Percentiles rank a stretch among this genome's conserved stretches.
These are phyloP conservation scores for Dendryphion nanum DNA, from an alignment of 2,329 filamentous ascomycete species.

Conservation along the genomic window DNA sequence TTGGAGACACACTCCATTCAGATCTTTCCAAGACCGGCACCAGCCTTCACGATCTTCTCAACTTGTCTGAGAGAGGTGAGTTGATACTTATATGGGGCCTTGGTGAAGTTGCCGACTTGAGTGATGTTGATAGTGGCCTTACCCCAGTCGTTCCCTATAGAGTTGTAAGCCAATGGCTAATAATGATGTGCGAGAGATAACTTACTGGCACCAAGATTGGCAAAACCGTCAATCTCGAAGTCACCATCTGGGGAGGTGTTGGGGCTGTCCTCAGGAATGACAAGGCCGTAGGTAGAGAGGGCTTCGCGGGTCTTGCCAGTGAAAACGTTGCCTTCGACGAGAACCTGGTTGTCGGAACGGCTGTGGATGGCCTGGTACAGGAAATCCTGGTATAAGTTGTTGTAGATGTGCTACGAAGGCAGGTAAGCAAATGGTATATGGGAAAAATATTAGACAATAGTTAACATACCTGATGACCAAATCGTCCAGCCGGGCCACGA, in stretches of 20 bases:
- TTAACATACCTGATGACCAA: slow-evolving; percentile 67
- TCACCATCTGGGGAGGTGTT: slow-evolving; percentile 56
- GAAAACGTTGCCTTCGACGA: slow-evolving; percentile 51
- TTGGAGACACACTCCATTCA: no score
- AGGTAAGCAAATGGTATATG: no score
- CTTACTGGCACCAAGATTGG: slow-evolving; percentile 54
- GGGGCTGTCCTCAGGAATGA: slow-evolving; percentile 55
- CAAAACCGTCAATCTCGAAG: slow-evolving; percentile 55
- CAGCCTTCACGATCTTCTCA: slow-evolving; percentile 42
- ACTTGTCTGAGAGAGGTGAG: slow-evolving; percentile 49
- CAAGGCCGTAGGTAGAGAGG: slow-evolving; percentile 54
- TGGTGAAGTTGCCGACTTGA: slow-evolving; percentile 49
- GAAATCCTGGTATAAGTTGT: slow-evolving; percentile 45
- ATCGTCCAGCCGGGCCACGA: slow-evolving; percentile 62
- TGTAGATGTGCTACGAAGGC: slow-evolving; percentile 63
- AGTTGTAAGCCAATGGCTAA: background rate
- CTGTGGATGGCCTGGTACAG: slow-evolving; percentile 43
- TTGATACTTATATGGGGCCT: slow-evolving; percentile 50
- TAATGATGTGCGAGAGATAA: slow-evolving; percentile 7
- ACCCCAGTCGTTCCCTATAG: slow-evolving; percentile 50
- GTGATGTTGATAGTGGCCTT: slow-evolving; percentile 52
- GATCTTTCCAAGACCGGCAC: slow-evolving; percentile 48
- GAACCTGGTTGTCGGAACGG: slow-evolving; percentile 45
- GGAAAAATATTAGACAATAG: no score
- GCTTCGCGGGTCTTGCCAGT: slow-evolving; percentile 48